Conservation (phyloP, 2,329 filamentous ascomycete species). For the Aspergillus sp. region DNA sequence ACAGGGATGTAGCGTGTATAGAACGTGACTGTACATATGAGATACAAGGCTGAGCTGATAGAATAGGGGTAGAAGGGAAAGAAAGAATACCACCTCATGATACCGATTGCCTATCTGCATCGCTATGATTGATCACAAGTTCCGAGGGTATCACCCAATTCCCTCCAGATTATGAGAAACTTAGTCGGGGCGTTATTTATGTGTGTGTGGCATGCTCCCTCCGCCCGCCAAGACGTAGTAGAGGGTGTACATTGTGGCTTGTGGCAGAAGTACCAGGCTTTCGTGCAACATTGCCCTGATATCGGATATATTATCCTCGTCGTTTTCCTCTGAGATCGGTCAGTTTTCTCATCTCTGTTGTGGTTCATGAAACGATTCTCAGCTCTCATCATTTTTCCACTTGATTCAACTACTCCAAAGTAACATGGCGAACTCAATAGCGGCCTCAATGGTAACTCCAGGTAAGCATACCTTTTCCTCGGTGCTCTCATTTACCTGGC, state of each 20-base stretch:
- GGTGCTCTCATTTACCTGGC: neutral
- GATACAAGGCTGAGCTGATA: neutral
- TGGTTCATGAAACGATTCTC: neutral
- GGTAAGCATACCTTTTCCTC: neutral
- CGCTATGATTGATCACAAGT: slow-evolving; percentile 4
- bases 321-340: neutral
- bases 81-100: slow-evolving; percentile 3
- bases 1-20: neutral
- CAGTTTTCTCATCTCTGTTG: neutral
- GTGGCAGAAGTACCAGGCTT: neutral
- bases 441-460: neutral
- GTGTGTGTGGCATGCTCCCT: slow-evolving; percentile 3
- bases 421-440: neutral
- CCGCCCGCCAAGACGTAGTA: neutral
- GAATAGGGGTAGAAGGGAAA: slow-evolving; percentile 1
- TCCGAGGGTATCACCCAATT: neutral
- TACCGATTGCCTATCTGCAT: slow-evolving; percentile 1
- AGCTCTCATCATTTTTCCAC: neutral
- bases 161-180: neutral
- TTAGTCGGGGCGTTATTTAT: neutral
- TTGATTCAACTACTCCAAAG: neutral
- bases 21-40: neutral
- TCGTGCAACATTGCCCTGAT: neutral
- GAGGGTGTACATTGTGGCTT: neutral
- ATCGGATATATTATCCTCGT: neutral